Evolutionary conservation across 1,139 yeast species (phyloP), one percentile per base, ranked within the genome.

Genomic region (Geotrichum australiense): DNA sequence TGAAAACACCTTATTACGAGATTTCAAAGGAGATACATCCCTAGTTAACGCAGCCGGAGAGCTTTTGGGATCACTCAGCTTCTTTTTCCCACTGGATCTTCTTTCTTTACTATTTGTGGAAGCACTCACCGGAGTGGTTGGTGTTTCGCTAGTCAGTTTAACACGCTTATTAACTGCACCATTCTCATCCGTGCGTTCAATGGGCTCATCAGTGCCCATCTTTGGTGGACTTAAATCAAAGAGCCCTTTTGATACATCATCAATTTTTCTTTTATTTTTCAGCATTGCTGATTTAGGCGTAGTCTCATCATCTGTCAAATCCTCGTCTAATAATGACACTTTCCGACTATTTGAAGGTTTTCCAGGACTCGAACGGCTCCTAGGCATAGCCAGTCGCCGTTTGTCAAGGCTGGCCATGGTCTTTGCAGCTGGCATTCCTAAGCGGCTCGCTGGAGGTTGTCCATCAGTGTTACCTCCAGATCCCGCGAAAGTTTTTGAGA

Each of bases 301-400:
- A 5, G n/a, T 10, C 16, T 29, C 33, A 6, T 29, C 33, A 29
- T 29, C 33, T 8, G 33, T 31, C 20, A 31, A 19, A 20, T 31
- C 35, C 3, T 39, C 43, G 18, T 39, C 43, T 28, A 39, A 35
- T 12, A 39, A 24, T 16, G 43, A 39, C 10, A n/a, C n/a, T n/a
- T n/a, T n/a, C n/a, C n/a, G n/a, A n/a, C n/a, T n/a, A n/a, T n/a
- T n/a, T n/a, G n/a, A n/a, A n/a, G n/a, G n/a, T n/a, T n/a, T n/a
- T n/a, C n/a, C n/a, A n/a, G n/a, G n/a, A n/a, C n/a, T n/a, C n/a
- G n/a, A n/a, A n/a, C n/a, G n/a, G n/a, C n/a, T n/a, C n/a, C n/a
- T n/a, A n/a, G n/a, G n/a, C n/a, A n/a, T n/a, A n/a, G n/a, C n/a
- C n/a, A n/a, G n/a, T n/a, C n/a, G n/a, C n/a, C n/a, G n/a, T n/a